These are phyloP conservation scores for Colletotrichum filicis DNA, from an alignment of 2,329 filamentous ascomycete genomes.

Conservation along the genomic window DNA sequence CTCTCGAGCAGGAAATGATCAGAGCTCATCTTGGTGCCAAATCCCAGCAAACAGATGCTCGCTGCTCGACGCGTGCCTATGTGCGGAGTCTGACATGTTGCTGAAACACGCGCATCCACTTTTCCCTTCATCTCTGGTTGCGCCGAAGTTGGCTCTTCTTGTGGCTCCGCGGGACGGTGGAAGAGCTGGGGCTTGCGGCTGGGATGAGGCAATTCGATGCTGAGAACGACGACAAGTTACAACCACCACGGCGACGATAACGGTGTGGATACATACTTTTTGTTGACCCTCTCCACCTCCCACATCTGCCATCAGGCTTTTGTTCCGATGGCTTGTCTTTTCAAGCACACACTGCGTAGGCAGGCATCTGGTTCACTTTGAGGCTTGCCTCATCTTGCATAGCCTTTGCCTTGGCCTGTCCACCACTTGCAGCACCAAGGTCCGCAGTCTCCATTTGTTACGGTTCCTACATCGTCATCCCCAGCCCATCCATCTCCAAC, in stretches of 20 bases:
- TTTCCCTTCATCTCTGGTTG: constrained; percentile 20
- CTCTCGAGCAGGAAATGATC: constrained; percentile 31
- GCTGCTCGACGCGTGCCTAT: constrained; percentile 26
- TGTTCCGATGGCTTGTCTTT: too few species aligned
- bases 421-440: not conserved
- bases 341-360: too few species aligned
- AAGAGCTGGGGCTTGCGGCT: not conserved
- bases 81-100: constrained; percentile 25
- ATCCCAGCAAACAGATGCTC: constrained; percentile 7
- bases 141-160: constrained; percentile 15
- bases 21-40: constrained; percentile 8
- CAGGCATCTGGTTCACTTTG: too few species aligned
- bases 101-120: constrained; percentile 30
- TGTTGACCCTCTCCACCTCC: not conserved
- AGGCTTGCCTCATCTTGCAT: constrained; percentile 9
- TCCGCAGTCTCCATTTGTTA: constrained; percentile 12
- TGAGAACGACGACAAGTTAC: constrained; percentile 1
- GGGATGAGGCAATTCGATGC: constrained; percentile 12
- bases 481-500: constrained; percentile 10
- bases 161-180: not conserved
- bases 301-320: too few species aligned
- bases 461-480: constrained; percentile 19
- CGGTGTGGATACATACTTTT: not conserved
- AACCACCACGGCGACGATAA: not conserved
- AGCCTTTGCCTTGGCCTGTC: constrained; percentile 1